Evolutionary conservation across 108 stramenopile genomes (phyloP), one percentile per base, ranked within the genome.

Genomic region (Seminavis robusta): DNA sequence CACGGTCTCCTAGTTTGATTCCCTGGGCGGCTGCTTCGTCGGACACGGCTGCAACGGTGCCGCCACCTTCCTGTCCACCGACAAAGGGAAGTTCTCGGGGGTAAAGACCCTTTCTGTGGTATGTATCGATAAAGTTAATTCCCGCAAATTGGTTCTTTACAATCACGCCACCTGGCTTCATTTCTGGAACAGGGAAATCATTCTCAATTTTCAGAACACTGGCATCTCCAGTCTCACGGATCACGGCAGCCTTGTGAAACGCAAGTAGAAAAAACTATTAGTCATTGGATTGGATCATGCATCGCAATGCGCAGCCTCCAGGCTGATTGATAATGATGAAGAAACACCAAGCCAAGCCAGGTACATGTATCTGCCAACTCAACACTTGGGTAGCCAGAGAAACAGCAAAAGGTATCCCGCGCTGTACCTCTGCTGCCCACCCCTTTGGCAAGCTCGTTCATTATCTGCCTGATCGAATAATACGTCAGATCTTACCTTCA

Each of bases 91-190:
- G 52, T 21, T 79, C 73, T 17, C 81, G 79, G 2, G 80, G 54
- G 49, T 91, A 91, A 45, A 91, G 63, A 47, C 90, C 90, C 17
- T 65, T 79, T 38, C 90, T 65, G 46, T 84, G 80, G 66, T 91
- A 91, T 8, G 90, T 91, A 52, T 85, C 85, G 45, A 91, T 91
- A 67, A 91, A 91, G 77, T 91, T 91, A 50, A 91, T 63, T 49
- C 90, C 86, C 20, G 84, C 77, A 57, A 48, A 91, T 42, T 77
- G 57, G 64, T 91, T 91, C 56, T 74, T 72, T 16, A 84, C 79
- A 21, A 91, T 72, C 13, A 81, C 84, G 43, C 78, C 67, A 17
- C 83, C 82, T 0, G 61, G 45, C 10, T 53, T 48, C 31, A 80
- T 23, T 1, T 39, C 31, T 23, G 87, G 83, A 15, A 58, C 67